Base-by-base conservation (phyloP, 2,329 filamentous ascomycete species). In the Ilyonectria mors-panacis region DNA sequence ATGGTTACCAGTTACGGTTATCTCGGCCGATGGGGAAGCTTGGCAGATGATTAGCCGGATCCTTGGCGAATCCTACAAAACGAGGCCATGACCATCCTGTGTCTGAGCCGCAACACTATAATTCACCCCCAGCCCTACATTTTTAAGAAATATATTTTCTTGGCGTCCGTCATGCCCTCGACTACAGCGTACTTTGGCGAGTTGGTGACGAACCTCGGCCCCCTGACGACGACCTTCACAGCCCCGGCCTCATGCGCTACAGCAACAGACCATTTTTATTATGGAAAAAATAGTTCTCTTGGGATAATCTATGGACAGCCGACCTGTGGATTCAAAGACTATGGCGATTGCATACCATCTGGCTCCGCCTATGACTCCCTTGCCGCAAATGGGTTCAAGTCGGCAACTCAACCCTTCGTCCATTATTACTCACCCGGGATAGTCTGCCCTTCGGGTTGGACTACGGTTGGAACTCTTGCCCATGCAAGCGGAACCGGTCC, bases 151-250 rank as follows among this genome's bases (percentile, higher is more conserved):
- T 19, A 15, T 23, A 7, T 7, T 8, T 10, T 45, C n/a, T 8
- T 35, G 4, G 15, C n/a, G 17, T 17, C 6, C 65, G 73, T 30
- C 0, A 78, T 78, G 76, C 75, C 77, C 2, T 68, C 72, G 8
- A 54, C 63, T 2, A 78, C 74, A 8, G 53, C 72, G 26, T 69
- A 65, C 45, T 74, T 73, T 39, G 73, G 71, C 1, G 56, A 59
- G 2, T 57, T 67, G 17, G 59, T 78, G 59, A 74, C 71, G 59
- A 79, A 79, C 57, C 23, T 78, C 23, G 76, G 78, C 6, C 77
- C 76, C 3, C 60, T 79, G 13, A 79, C 77, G 30, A 76, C 78
- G 2, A 75, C 70, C n/a, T 79, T 73, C 59, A 76, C 75, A 1
- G 67, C 74, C 13, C 74, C 75, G 0, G 44, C 72, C 0, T 67